A percentile compares a stretch with the other conserved stretches of the same genome.
These are phyloP conservation scores for Ophiostoma ips DNA, from an alignment of 2,329 filamentous ascomycete genomes.

Conservation along the genomic window DNA sequence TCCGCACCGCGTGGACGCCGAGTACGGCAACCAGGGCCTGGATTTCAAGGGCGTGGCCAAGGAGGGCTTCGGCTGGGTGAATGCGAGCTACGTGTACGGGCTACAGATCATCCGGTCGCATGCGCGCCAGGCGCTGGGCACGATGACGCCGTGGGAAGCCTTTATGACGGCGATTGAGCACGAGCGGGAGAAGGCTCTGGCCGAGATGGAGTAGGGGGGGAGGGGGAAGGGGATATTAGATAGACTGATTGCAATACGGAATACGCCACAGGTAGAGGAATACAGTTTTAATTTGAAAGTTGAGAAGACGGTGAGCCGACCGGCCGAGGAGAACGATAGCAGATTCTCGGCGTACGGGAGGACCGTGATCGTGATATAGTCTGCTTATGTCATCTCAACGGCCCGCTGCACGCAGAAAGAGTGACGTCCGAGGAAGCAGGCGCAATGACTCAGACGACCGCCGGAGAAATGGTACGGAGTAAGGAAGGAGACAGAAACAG, in stretches of 20 bases:
- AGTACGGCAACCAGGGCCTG: conserved; percentile 92
- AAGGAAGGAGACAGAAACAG: not conserved
- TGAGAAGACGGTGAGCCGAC: too few relatives aligned
- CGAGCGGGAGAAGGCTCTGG: conserved; percentile 38
- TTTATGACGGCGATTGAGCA: conserved; percentile 56
- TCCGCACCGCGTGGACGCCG: conserved; percentile 86
- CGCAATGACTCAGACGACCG: not conserved
- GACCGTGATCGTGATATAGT: too few relatives aligned
- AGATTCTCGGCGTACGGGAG: too few relatives aligned
- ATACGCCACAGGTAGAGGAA: too few relatives aligned
- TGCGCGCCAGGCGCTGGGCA: conserved; percentile 77
- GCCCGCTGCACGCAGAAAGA: too few relatives aligned
- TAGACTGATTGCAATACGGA: too few relatives aligned
- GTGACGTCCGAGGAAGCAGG: too few relatives aligned
- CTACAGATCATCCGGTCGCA: conserved; percentile 78
- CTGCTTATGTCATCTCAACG: too few relatives aligned
- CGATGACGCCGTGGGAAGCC: conserved; percentile 73
- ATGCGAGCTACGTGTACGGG: conserved; percentile 92
- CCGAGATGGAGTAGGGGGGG: conserved; percentile 23
- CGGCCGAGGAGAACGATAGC: too few relatives aligned
- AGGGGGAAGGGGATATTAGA: not conserved
- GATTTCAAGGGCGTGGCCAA: conserved; percentile 93
- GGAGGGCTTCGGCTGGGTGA: conserved; percentile 99
- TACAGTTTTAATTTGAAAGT: too few relatives aligned
- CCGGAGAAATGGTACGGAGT: not conserved